phyloP scores from a whole-genome alignment of 768 basidiomycete genomes.

The Collybia nuda region DNA sequence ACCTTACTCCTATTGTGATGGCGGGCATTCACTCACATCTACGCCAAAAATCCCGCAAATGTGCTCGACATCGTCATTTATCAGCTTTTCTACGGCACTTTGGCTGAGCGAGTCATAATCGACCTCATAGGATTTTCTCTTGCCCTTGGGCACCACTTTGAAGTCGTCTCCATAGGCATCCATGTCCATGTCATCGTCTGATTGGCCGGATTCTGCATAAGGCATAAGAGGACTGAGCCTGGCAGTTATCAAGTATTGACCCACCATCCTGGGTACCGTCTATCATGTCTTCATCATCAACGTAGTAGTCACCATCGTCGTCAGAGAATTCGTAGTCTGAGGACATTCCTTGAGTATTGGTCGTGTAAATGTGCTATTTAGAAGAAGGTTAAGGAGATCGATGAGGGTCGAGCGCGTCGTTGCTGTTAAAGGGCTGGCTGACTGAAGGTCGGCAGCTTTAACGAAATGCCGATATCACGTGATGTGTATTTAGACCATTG shows the following conservation, averaged over 20 bases:
- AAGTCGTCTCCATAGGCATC: slow-evolving; percentile 67
- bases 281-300: slow-evolving; percentile 74
- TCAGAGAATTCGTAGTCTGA: slow-evolving; percentile 76
- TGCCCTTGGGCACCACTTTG: slow-evolving; percentile 52
- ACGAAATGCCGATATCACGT: neutral
- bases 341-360: slow-evolving; percentile 27
- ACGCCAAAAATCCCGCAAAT: slow-evolving; percentile 87
- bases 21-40: slow-evolving; percentile 59
- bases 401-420: slow-evolving; percentile 12
- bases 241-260: slow-evolving; percentile 17
- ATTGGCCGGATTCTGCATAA: slow-evolving; percentile 17
- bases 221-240: slow-evolving; percentile 3
- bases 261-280: slow-evolving; percentile 61
- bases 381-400: slow-evolving; percentile 18
- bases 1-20: neutral
- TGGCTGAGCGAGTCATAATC: slow-evolving; percentile 79
- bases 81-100: slow-evolving; percentile 71
- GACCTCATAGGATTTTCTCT: slow-evolving; percentile 78
- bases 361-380: slow-evolving; percentile 1
- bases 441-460: neutral
- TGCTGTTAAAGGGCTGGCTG: neutral
- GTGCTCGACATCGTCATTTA: slow-evolving; percentile 80
- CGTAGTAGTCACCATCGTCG: slow-evolving; percentile 63
- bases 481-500: neutral
- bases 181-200: slow-evolving; percentile 70